Evolutionary conservation across 306 rosid species (phyloP).

Genomic region (Sechiopsis laciniata): DNA sequence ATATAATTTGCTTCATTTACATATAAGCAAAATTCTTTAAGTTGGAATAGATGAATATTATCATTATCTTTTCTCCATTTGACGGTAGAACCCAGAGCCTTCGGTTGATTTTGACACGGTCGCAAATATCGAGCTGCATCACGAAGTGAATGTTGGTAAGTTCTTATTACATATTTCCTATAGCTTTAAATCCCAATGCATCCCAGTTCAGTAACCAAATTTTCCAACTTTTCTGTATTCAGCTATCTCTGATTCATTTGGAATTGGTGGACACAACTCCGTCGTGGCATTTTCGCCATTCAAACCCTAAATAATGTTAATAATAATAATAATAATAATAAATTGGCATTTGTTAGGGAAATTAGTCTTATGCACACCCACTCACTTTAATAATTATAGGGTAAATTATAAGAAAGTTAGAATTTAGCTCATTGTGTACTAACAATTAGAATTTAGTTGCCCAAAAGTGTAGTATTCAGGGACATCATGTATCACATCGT

Average conservation of each 20-base stretch:
- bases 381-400: too few species aligned
- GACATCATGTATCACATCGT: too few species aligned
- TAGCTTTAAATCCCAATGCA: slow-evolving; percentile 1
- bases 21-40: background rate
- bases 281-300: slow-evolving; percentile 86
- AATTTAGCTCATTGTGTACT: too few species aligned
- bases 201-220: too few species aligned
- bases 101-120: slow-evolving; percentile 91
- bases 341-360: too few species aligned
- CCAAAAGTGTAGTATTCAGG: too few species aligned
- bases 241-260: slow-evolving; percentile 87
- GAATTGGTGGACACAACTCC: slow-evolving; percentile 96
- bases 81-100: slow-evolving; percentile 57
- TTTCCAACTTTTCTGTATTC: slow-evolving; percentile 23
- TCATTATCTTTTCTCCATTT: background rate
- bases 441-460: too few species aligned
- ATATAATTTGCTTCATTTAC: background rate
- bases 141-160: slow-evolving; percentile 90
- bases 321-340: too few species aligned
- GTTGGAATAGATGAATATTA: background rate
- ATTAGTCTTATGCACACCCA: too few species aligned
- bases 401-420: too few species aligned
- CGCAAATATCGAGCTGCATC: slow-evolving; percentile 67
- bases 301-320: slow-evolving; percentile 44
- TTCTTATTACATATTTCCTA: background rate